Base-by-base conservation (phyloP, 768 basidiomycete genomes). In the Hemileccinum impolitum region DNA sequence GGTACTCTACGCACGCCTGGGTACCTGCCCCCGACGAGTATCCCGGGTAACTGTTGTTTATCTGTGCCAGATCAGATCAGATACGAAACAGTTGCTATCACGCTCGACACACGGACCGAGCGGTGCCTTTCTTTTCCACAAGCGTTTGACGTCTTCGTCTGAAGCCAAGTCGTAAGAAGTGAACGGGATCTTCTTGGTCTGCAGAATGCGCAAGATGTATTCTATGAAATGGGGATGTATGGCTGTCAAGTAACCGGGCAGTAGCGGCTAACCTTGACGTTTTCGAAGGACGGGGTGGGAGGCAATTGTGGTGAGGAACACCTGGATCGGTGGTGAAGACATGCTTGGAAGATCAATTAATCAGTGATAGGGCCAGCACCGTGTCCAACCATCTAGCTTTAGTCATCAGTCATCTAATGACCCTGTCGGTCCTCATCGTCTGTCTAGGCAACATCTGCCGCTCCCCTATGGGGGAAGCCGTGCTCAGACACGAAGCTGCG, bases 401-500 rank as follows among this genome's bases (percentile, higher is more conserved):
- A n/a, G n/a, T n/a, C n/a, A n/a, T n/a, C n/a, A n/a, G n/a, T n/a
- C n/a, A n/a, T n/a, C n/a, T n/a, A n/a, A 61, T 70, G 60, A 45
- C 67, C 25, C 57, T 80, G 55, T 78, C 80, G 45, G 86, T 85
- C 26, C 78, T 92, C 42, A 68, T 90, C 52, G 87, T 91, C 32
- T 92, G 90, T 56, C 68, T 90, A 49, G 88, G 88, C 12, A 91
- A 91, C 63, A 90, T 91, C 50, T 91, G 91, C 63, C 84, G 93
- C 30, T 92, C 90, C 19, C 92, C 93, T 0, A 90, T 95, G 82
- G 93, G 91, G 26, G 90, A 94, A 70, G 93, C 91, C 2, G 88
- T 94, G 19, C 75, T 94, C 26, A 75, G 71, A 51, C 76, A 90
- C 46, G 76, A 82, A 49, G 88, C 87, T 9, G 68, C 73, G 42